Evolutionary conservation across 2,329 filamentous ascomycete species (phyloP), one percentile per base, ranked within the genome.

Genomic region (Fusarium proliferatum): DNA sequence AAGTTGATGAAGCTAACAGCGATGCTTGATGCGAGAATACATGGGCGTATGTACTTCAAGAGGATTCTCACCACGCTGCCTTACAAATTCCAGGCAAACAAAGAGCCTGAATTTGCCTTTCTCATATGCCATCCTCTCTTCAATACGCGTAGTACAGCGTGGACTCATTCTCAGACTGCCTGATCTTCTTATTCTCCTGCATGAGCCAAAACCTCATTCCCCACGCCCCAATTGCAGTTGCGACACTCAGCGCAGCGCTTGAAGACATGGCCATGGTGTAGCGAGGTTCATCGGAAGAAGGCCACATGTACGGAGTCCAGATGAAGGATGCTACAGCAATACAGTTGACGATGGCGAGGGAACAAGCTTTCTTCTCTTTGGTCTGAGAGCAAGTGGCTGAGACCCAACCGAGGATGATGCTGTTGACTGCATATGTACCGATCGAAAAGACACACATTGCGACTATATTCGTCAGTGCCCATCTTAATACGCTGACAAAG

Each of bases 391-490:
- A 81, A 0, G 81, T 82, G 3, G 78, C 79, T 0, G 80, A 80
- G 1, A 81, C 80, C 85, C 85, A 87, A 3, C 84, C 83, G 0
- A 86, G 77, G 23, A 84, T 83, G 56, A 86, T 80, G 19, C 80
- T 83, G 69, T 86, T 86, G 38, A 86, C 83, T 5, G 79, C 80
- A 30, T 82, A 84, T 1, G 83, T 80, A 11, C 77, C 81, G 13
- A 79, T 79, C 2, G 81, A 81, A 43, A 84, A 84, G 4, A 84
- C 79, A 23, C 82, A 78, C 62, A 83, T 82, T 5, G 80, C 78
- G 11, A 71, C 67, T 66, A 3, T 0, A 4, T 0, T 26, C 0
- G 5, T 71, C 2, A 67, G 38, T 4, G 1, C 30, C 13, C 4
- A 17, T 4, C 7, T 6, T 6, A 2, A 1, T 1, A 2, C 0